phyloP scores from a whole-genome alignment of 305 asterid species.

The Euphrasia arctica region DNA sequence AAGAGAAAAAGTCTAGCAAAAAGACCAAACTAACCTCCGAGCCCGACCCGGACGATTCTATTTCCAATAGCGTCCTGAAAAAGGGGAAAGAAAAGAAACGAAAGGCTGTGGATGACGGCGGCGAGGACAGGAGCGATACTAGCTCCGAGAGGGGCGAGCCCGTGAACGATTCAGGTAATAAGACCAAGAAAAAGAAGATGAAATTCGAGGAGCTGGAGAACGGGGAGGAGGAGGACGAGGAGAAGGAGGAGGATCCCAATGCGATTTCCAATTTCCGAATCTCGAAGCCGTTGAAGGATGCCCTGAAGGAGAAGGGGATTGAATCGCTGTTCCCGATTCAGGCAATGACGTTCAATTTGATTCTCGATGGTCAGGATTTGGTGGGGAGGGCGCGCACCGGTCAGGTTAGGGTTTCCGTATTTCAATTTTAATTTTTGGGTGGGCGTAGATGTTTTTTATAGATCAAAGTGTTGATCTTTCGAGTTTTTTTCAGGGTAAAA shows the following conservation, averaged over 20 bases:
- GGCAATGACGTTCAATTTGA: slow-evolving; percentile 69
- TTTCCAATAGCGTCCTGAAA: slow-evolving; percentile 26
- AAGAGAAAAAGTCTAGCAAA: slow-evolving; percentile 58
- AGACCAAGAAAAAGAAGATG: slow-evolving; percentile 54
- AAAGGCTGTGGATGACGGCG: slow-evolving; percentile 41
- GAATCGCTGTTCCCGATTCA: slow-evolving; percentile 76
- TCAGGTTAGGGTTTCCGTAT: slow-evolving; percentile 47
- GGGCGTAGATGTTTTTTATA: neutral
- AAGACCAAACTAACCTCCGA: slow-evolving; percentile 48
- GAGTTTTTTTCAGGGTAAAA: slow-evolving; percentile 65
- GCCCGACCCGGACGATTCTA: slow-evolving; percentile 46
- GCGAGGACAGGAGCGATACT: slow-evolving; percentile 62
- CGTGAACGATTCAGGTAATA: slow-evolving; percentile 33
- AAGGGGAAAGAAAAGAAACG: slow-evolving; percentile 60
- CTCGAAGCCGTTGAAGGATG: slow-evolving; percentile 57
- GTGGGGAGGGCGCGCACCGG: slow-evolving; percentile 95
- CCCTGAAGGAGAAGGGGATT: slow-evolving; percentile 62
- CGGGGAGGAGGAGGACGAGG: slow-evolving; percentile 19
- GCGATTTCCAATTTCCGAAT: slow-evolving; percentile 68
- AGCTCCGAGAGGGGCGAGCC: slow-evolving; percentile 82
- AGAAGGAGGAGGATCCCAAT: slow-evolving; percentile 45
- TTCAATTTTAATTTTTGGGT: neutral
- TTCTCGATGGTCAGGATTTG: slow-evolving; percentile 83
- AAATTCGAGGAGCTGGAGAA: slow-evolving; percentile 30
- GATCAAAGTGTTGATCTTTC: slow-evolving; percentile 1